phyloP scores from a whole-genome alignment of 345 rosid genomes.

The Eucalyptus paniculata region DNA sequence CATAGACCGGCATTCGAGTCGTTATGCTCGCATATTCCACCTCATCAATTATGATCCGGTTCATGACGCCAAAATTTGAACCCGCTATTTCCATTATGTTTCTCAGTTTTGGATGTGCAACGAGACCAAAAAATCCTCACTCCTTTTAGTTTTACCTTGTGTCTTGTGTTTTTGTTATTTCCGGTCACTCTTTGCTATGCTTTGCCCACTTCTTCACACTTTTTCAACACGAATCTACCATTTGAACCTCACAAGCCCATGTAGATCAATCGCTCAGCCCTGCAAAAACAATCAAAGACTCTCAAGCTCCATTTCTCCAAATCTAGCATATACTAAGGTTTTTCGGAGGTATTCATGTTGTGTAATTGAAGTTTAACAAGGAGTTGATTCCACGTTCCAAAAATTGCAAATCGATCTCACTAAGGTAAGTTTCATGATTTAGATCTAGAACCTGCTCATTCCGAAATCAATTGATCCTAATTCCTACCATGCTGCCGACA shows the following conservation, averaged over 20 bases:
- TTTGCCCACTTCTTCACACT: neutral
- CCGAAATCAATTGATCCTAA: neutral
- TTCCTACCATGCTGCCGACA: neutral
- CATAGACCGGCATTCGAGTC: rapidly evolving
- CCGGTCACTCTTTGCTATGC: neutral
- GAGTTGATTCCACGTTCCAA: rapidly evolving
- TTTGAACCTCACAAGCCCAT: neutral
- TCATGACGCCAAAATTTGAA: neutral
- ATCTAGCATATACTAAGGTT: neutral
- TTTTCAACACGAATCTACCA: neutral
- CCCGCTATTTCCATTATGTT: rapidly evolving
- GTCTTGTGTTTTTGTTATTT: neutral
- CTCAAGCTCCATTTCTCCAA: neutral
- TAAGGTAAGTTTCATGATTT: neutral
- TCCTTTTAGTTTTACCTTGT: neutral
- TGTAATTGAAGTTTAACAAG: neutral
- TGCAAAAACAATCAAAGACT: neutral
- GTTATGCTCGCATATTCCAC: neutral
- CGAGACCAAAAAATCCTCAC: neutral
- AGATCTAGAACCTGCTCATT: neutral
- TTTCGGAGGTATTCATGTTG: rapidly evolving
- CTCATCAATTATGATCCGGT: neutral
- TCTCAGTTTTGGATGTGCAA: neutral
- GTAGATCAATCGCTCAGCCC: neutral
- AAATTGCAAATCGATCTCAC: neutral